These are phyloP conservation scores for Anthoceros angustus DNA, from an alignment of 225 moss, liverwort and hornwort genomes.

Conservation along the genomic window DNA sequence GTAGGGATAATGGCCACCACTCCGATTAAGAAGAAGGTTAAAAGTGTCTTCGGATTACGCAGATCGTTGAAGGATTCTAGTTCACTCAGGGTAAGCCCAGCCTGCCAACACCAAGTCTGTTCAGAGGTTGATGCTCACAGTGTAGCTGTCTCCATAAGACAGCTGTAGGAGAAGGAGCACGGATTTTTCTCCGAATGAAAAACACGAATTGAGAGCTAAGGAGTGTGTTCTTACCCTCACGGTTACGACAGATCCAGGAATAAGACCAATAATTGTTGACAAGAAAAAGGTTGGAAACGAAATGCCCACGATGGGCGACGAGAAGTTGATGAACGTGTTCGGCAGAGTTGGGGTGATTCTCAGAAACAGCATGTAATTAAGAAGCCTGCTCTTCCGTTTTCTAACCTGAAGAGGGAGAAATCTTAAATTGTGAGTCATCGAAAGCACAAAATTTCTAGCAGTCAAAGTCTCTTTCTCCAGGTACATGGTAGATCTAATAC, in stretches of 20 bases:
- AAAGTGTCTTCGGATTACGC: conserved; percentile 69
- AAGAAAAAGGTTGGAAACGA: conserved; percentile 56
- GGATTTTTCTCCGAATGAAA: too few relatives aligned
- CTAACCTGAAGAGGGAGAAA: conserved; percentile 35
- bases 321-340: conserved; percentile 89
- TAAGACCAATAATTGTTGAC: conserved; percentile 66
- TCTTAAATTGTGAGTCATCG: background rate
- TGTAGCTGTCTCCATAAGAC: background rate
- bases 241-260: conserved; percentile 73
- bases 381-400: conserved; percentile 48
- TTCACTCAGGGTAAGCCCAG: conserved; percentile 69
- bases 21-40: conserved; percentile 60
- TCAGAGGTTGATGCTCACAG: background rate
- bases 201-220: background rate
- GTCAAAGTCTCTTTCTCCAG: too few relatives aligned
- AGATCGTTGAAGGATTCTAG: conserved; percentile 53
- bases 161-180: background rate
- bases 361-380: conserved; percentile 91
- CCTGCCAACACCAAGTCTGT: conserved; percentile 29
- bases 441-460: background rate
- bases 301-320: conserved; percentile 82
- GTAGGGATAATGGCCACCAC: conserved; percentile 63
- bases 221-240: conserved; percentile 47
- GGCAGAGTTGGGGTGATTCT: conserved; percentile 88
- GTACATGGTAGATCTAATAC: background rate